Evolutionary conservation across 768 basidiomycete genomes (phyloP), one percentile per base, ranked within the genome.

Genomic region (Filobasidium wieringae): DNA sequence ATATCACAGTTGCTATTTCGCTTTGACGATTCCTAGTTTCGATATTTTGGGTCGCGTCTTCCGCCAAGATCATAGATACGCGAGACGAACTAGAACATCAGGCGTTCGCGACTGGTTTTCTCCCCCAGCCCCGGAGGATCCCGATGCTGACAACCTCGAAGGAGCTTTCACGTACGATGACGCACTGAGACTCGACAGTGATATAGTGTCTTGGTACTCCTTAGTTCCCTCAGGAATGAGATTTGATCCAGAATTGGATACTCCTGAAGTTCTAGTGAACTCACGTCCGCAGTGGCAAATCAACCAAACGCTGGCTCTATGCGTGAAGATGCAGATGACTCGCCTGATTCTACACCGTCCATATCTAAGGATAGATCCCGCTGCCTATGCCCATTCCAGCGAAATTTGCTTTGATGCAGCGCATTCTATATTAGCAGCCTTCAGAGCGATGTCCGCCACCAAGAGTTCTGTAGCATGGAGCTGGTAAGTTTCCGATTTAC

Each of bases 371-470:
- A 57, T 66, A 17, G 72, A 73, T 53, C 67, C 70, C 0, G 39
- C 54, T n/a, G 72, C 69, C 1, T 73, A 73, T 58, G 68, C 70
- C 17, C 67, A 68, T 47, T 73, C 72, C 4, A 55, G 81, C 0
- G 86, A 85, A 1, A 70, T 71, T 1, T 95, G 91, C 72, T 90
- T 89, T 75, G 74, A 83, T 57, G 75, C 80, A 1, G 69, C 75
- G 14, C 79, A 79, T 43, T 78, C 86, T 55, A 82, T 84, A 53
- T 70, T 81, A 3, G 62, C 68, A 33, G 70, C 68, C 6, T 93
- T 92, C 75, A 72, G 68, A 15, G 62, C 66, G 1, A 69, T 67
- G 56, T 58, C 59, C 1, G 51, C 53, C 17, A 64, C 65, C 12
- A 68, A 67, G 29, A 60, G 64, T 30, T 66, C 66, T n/a, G 62